Evolutionary conservation across 1,139 yeast species (phyloP), one percentile per base, ranked within the genome.

Genomic region (Kazachstania sp.): DNA sequence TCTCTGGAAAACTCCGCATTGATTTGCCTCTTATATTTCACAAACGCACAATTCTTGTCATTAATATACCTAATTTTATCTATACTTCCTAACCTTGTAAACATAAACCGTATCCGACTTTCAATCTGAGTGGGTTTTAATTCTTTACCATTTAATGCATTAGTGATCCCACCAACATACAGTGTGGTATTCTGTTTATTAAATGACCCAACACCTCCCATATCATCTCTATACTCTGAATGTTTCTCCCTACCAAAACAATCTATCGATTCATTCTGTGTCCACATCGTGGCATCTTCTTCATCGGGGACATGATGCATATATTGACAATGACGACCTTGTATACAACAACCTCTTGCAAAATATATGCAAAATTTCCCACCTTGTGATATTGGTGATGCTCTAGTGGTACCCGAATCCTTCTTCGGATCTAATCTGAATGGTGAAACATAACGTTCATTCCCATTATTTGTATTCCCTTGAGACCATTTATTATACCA

Each of bases 1-100:
- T 88, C 97, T 59, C 86, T 86, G 1, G 95, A 96, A 71, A 90
- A 90, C 64, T 90, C 97, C 0, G 97, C 97, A 59, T 77, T 81
- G 30, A 73, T 64, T 57, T 86, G 95, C 39, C 73, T 65, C 47
- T 72, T 72, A 62, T 71, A 92, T 1, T 86, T 83, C 8, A 92
- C 77, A 67, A 92, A 90, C 0, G 88, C 96, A 63, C 92, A 81
- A 38, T 81, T 79, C 57, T 83, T 79, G 39, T 69, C 71, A 46
- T 74, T 71, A 16, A 86, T 67, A 11, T 83, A 83, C 50, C 84
- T 73, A 34, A 82, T 73, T 47, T 81, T 74, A 38, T 78, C 90
- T n/a, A 92, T 73, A 20, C 77, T 75, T 0, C 98, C 98, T 72
- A 86, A 83, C 54, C 82, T 84, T 32, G 73, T 70, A 58, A 92